These are phyloP conservation scores for Prinsepia uniflora DNA, from an alignment of 306 rosid genomes.

Conservation along the genomic window DNA sequence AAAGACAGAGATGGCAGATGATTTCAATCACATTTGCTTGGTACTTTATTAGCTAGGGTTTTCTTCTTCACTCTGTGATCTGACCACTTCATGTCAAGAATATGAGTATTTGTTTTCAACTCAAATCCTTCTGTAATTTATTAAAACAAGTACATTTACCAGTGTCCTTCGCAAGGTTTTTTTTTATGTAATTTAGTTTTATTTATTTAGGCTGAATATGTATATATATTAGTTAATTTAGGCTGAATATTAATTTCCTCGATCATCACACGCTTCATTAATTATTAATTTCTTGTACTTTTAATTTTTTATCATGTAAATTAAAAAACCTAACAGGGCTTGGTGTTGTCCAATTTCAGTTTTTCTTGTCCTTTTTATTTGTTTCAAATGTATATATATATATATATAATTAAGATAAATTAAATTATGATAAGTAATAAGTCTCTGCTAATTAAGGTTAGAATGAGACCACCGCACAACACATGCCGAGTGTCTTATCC, in stretches of 20 bases:
- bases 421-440: no score
- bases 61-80: constrained; percentile 9
- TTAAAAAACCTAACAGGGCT: no score
- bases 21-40: constrained; percentile 2
- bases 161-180: no score
- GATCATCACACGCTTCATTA: background rate
- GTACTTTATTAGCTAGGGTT: constrained; percentile 15
- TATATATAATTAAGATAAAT: background rate
- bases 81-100: background rate
- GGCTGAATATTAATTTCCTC: no score
- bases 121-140: background rate
- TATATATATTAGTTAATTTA: no score
- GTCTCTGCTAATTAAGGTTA: no score
- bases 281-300: background rate
- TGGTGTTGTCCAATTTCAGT: background rate
- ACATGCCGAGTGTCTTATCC: no score
- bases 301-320: no score
- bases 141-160: no score
- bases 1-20: background rate
- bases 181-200: no score
- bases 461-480: no score
- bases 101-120: background rate
- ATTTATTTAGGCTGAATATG: no score
- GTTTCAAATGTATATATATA: background rate
- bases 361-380: background rate